Evolutionary conservation across 768 basidiomycete genomes (phyloP), one percentile per base, ranked within the genome.

Genomic region (Mycena olivaceomarginata): DNA sequence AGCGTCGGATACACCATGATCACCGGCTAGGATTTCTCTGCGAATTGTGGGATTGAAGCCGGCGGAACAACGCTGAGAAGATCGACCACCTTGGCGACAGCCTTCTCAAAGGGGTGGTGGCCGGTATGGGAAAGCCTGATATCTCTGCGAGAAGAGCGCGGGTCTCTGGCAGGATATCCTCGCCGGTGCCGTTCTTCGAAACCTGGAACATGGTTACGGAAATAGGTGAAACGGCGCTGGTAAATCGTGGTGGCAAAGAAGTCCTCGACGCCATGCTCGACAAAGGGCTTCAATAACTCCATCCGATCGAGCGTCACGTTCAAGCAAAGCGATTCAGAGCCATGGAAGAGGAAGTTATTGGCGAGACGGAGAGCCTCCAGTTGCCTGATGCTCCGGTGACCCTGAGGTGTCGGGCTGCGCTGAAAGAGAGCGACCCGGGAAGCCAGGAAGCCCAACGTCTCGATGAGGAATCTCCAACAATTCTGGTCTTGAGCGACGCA

Each of bases 141-240:
- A 57, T 70, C 48, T 75, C 74, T 20, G 74, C 67, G 40, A 75
- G 60, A 20, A 75, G 73, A 43, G 70, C 65, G 45, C 70, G 67
- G 46, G 57, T 70, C 31, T 71, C 77, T n/a, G 77, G 74, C n/a
- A 78, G 65, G 46, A 72, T 37, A 62, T 74, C 67, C 46, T 78
- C 67, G 31, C 62, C 76, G 43, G 56, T 68, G 31, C 45, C 62
- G 59, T 70, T 66, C 72, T 56, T 67, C 60, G 41, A 72, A 57
- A 74, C 59, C 67, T 66, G 43, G 16, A 60, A 69, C 72, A 70
- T 70, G 40, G 20, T 15, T 59, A 56, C 67, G 67, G 53, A 70
- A 74, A 13, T 74, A 56, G 57, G 66, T 66, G 72, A 77, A 70
- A 45, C 71, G 76, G 22, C 76, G 76, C 63, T 70, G 46, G 62